Base-by-base conservation (phyloP, 129 eudicot species). In the Escallonia herrerae region DNA sequence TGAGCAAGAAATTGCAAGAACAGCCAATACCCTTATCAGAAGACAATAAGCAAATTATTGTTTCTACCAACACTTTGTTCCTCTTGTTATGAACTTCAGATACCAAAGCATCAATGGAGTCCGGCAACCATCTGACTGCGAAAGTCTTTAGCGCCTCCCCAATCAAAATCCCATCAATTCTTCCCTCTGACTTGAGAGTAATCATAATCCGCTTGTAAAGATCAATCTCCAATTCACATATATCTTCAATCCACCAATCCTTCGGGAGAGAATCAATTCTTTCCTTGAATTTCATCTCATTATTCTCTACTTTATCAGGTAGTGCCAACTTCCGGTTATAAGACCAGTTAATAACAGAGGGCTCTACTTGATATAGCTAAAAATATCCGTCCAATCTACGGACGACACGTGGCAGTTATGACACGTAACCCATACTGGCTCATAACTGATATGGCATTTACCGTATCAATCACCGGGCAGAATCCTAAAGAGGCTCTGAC, bases 201-300 rank as follows among this genome's bases (percentile, higher is more conserved):
- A 80, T 38, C 85, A 93, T 88, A 39, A 93, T 86, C n/a, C 84
- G 87, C 69, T 83, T 88, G 70, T 88, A 91, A 8, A 85, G 73
- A 69, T 88, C 83, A 58, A 88, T 79, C 40, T 91, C 96, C 41
- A 91, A 65, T 51, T 88, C 96, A 50, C 96, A 91, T 55, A 91
- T 71, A 76, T 91, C 98, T 77, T 85, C 98, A 33, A 69, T 71
- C 98, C 98, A 91, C 98, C 98, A 91, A 75, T 91, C 98, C 62
- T 70, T 91, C 2, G 97, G 98, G 5, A 88, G 91, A n/a, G 78
- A 64, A 10, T 76, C 80, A 40, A 15, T 5, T 62, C 63, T 66
- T 9, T 65, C 72, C 2, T 65, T 9, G n/a, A 74, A 51, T 52
- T 46, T 66, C n/a, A 40, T 12, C 48, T 53, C 73, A 22, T 42